Evolutionary conservation across 768 basidiomycete genomes (phyloP), one percentile per base, ranked within the genome.

Genomic region (Sutorius australiensis): DNA sequence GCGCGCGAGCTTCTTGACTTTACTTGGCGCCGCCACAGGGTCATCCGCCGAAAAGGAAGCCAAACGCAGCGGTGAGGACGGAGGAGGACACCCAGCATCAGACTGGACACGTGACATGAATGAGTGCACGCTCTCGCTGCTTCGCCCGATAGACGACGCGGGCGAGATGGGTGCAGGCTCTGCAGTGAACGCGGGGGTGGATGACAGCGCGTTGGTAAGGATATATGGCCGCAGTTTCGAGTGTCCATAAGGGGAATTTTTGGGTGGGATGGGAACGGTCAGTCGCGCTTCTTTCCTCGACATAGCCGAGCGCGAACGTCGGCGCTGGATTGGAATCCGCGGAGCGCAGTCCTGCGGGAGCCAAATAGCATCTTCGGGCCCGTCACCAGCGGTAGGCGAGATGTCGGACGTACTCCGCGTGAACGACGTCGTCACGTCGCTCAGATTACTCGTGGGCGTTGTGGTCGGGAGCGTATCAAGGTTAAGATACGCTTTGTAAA

Each of bases 231-330:
- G 70, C 19, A 68, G 46, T 28, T 54, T 66, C 21, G 58, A 58
- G 43, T 72, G 68, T 28, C 68, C 68, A 13, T 69, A 69, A 28
- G 68, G 68, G 2, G 68, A 72, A 27, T 66, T 66, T 53, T 55
- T 64, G n/a, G 51, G 59, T 51, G 55, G 57, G 40, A 54, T 49
- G 43, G 70, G 60, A 27, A 60, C 32, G 30, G 57, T 62, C 46
- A 56, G 53, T 43, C 64, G 64, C 5, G 61, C 68, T 63, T 68
- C 70, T 51, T 58, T 67, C 19, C 66, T 64, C 28, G 66, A 72
- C 33, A 69, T 61, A 40, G 68, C 68, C 34, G 68, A 70, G 37
- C 65, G 68, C 12, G 68, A 70, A 42, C 68, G 68, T 50, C 70
- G 56, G 49, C 68, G 68, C 42, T 70, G 68, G 16, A 71, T 58